Percentiles rank a stretch among this genome's conserved stretches.
phyloP scores from a whole-genome alignment of 2,329 filamentous ascomycete genomes.

The Aspergillus arachidicola region DNA sequence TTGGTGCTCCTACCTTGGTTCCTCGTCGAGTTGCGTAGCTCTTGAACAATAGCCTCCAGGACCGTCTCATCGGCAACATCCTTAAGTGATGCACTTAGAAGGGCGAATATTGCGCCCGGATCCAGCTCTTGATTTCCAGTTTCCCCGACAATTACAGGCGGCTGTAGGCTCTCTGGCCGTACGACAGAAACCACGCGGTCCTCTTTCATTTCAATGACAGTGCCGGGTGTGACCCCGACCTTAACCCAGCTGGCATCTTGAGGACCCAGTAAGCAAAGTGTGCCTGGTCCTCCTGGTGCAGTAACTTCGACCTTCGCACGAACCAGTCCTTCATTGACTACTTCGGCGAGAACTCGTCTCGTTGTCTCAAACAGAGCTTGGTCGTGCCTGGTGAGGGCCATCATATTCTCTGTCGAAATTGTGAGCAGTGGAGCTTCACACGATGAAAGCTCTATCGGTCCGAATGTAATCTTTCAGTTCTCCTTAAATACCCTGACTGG shows the following conservation, averaged over 20 bases:
- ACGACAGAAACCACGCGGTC: not conserved
- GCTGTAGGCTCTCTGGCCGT: not conserved
- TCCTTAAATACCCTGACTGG: too few species aligned
- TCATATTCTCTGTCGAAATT: too few species aligned
- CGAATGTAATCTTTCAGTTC: too few species aligned
- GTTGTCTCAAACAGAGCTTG: conserved; percentile 18
- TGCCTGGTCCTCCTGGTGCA: too few species aligned
- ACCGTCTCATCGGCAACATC: not conserved
- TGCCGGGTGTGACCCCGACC: not conserved
- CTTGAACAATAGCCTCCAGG: conserved; percentile 10
- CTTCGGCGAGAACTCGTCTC: conserved; percentile 15
- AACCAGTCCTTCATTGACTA: conserved; percentile 20
- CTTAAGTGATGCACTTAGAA: conserved; percentile 13
- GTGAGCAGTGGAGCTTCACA: too few species aligned
- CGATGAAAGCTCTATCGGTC: too few species aligned
- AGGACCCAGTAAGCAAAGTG: not conserved
- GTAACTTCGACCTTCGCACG: not conserved
- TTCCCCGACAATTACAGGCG: not conserved
- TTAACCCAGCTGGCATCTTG: not conserved
- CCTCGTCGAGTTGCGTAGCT: conserved; percentile 13
- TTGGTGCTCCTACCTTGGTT: conserved; percentile 16
- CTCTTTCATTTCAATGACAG: not conserved
- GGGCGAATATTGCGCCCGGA: conserved; percentile 11
- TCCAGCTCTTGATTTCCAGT: conserved; percentile 1
- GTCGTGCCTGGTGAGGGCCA: too few species aligned